These are phyloP conservation scores for Vitis hybrid DNA, from an alignment of 177 flowering plant genomes.

Conservation along the genomic window DNA sequence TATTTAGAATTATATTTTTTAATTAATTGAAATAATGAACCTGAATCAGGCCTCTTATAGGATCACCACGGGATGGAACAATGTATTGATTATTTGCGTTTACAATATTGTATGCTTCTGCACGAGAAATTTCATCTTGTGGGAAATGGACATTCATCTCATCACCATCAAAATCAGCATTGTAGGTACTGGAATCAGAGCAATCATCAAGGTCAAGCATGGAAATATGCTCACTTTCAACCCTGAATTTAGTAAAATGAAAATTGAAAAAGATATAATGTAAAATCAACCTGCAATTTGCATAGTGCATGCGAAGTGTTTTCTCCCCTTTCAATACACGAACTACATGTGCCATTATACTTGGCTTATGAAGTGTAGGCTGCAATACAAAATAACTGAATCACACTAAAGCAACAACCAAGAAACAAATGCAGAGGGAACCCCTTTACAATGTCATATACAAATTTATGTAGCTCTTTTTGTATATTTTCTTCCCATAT, in stretches of 20 bases:
- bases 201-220: neutral
- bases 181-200: conserved; percentile 63
- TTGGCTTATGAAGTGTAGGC: conserved; percentile 99
- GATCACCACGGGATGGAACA: conserved; percentile 90
- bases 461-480: too few relatives aligned
- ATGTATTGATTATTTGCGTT: conserved; percentile 94
- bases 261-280: neutral
- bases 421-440: neutral
- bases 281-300: conserved; percentile 81
- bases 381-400: conserved; percentile 27
- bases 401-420: conserved; percentile 1
- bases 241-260: neutral
- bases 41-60: conserved; percentile 94
- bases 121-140: conserved; percentile 98
- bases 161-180: conserved; percentile 99
- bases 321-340: conserved; percentile 92
- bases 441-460: too few relatives aligned
- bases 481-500: too few relatives aligned
- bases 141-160: conserved; percentile 99
- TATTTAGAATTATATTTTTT: neutral
- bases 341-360: conserved; percentile 97
- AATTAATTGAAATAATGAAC: conserved; percentile 27
- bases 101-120: conserved; percentile 88
- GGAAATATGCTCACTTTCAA: too few relatives aligned
- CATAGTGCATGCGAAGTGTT: conserved; percentile 96